Percentiles rank a stretch among this genome's conserved stretches.
These are phyloP conservation scores for Penicillium aurantiogriseum DNA, from an alignment of 2,329 filamentous ascomycete genomes.

Conservation along the genomic window DNA sequence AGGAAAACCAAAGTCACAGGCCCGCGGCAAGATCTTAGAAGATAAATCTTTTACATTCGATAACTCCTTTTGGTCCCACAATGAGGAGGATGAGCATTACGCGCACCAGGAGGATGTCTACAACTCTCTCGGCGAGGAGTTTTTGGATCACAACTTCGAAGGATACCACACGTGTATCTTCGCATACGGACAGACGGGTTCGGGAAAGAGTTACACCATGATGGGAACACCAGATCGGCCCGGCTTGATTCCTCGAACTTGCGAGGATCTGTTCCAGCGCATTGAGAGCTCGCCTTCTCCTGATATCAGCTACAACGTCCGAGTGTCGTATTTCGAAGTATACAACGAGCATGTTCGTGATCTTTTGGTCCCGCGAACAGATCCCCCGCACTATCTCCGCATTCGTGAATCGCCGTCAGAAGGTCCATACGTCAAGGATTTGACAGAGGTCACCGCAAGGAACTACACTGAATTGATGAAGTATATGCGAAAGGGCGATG, in stretches of 20 bases:
- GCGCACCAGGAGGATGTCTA: slow-evolving; percentile 92
- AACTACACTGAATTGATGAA: slow-evolving; percentile 83
- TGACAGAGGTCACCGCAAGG: slow-evolving; percentile 89
- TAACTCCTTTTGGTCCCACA: slow-evolving; percentile 96
- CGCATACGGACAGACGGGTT: slow-evolving; percentile 95
- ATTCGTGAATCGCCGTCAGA: slow-evolving; percentile 94
- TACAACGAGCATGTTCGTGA: slow-evolving; percentile 99
- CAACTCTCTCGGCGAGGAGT: slow-evolving; percentile 89
- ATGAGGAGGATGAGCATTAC: slow-evolving; percentile 76
- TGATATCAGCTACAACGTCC: slow-evolving; percentile 94
- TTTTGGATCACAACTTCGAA: slow-evolving; percentile 98
- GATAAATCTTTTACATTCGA: slow-evolving; percentile 95
- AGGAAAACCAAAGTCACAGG: slow-evolving; percentile 60
- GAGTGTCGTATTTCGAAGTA: slow-evolving; percentile 97
- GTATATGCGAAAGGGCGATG: slow-evolving; percentile 86
- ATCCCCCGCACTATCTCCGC: slow-evolving; percentile 87
- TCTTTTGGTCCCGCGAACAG: slow-evolving; percentile 75
- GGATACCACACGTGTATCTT: slow-evolving; percentile 99
- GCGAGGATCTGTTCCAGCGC: slow-evolving; percentile 90
- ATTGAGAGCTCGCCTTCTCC: slow-evolving; percentile 82
- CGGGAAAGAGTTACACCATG: slow-evolving; percentile 96
- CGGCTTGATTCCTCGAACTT: slow-evolving; percentile 90
- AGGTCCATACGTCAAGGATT: slow-evolving; percentile 93
- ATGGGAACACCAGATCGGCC: slow-evolving; percentile 87
- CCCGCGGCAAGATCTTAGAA: slow-evolving; percentile 69